These are phyloP conservation scores for Pythium scleroteichum DNA, from an alignment of 352 stramenopile genomes.

Conservation along the genomic window DNA sequence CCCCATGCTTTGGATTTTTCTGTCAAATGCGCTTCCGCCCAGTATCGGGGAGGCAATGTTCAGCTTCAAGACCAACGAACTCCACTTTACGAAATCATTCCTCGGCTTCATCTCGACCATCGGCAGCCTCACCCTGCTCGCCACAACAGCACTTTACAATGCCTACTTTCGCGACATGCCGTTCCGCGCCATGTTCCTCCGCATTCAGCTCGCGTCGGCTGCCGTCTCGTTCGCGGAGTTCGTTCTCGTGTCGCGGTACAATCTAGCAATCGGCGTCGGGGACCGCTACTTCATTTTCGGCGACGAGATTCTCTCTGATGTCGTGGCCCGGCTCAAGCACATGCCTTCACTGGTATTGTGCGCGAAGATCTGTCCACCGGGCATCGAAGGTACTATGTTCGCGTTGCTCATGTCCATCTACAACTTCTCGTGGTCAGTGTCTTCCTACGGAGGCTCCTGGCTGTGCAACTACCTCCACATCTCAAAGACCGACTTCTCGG, in stretches of 20 bases:
- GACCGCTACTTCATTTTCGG: constrained; percentile 83
- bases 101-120: constrained; percentile 78
- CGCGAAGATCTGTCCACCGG: constrained; percentile 93
- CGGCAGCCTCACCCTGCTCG: constrained; percentile 67
- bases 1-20: constrained; percentile 80
- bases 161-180: constrained; percentile 78
- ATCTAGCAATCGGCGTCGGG: constrained; percentile 56
- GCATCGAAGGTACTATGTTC: constrained; percentile 97
- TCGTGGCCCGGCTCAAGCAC: constrained; percentile 78
- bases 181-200: constrained; percentile 77
- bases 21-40: constrained; percentile 71
- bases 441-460: constrained; percentile 76
- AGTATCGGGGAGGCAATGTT: constrained; percentile 83
- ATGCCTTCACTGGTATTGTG: constrained; percentile 96
- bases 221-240: constrained; percentile 69
- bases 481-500: constrained; percentile 72
- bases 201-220: constrained; percentile 69
- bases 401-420: constrained; percentile 89
- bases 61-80: constrained; percentile 79
- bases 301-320: constrained; percentile 80
- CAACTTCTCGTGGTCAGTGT: constrained; percentile 82
- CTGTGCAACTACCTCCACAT: constrained; percentile 76
- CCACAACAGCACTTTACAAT: constrained; percentile 76
- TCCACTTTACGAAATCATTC: constrained; percentile 77
- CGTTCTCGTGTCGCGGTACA: constrained; percentile 67